Evolutionary conservation across 768 basidiomycete species (phyloP).

Genomic region (Leccinum ochraceum): DNA sequence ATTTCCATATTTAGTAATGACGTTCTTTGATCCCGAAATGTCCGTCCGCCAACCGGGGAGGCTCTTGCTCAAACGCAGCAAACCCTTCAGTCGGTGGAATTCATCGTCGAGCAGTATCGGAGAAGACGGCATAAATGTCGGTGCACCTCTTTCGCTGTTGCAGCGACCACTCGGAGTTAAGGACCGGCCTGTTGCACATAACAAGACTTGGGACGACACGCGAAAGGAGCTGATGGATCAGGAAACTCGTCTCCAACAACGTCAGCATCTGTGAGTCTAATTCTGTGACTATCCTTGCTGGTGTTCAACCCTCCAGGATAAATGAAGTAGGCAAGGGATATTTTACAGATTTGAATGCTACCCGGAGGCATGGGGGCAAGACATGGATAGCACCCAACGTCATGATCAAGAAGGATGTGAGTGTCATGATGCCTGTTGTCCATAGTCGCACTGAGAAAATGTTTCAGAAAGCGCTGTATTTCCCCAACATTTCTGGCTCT

Average conservation of each 20-base stretch:
- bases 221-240: conserved; percentile 71
- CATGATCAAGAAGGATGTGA: conserved; percentile 86
- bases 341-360: conserved; percentile 83
- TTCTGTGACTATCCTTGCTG: neutral
- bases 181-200: conserved; percentile 61
- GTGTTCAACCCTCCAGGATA: conserved; percentile 40
- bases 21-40: conserved; percentile 24
- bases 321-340: conserved; percentile 77
- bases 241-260: conserved; percentile 67
- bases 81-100: conserved; percentile 17
- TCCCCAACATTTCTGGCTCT: conserved; percentile 83
- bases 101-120: conserved; percentile 16
- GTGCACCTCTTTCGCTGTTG: conserved; percentile 39
- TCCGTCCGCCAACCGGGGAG: conserved; percentile 13
- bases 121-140: neutral
- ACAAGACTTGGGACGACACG: conserved; percentile 59
- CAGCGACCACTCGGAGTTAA: conserved; percentile 76
- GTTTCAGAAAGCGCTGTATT: conserved; percentile 82
- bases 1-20: conserved; percentile 22
- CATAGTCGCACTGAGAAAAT: neutral
- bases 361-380: conserved; percentile 85
- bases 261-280: conserved; percentile 54
- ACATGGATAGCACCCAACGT: conserved; percentile 91
- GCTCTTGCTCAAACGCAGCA: conserved; percentile 11
- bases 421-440: conserved; percentile 30